Base-by-base conservation (phyloP, 1,139 yeast species). In the Taphrina pruni region DNA sequence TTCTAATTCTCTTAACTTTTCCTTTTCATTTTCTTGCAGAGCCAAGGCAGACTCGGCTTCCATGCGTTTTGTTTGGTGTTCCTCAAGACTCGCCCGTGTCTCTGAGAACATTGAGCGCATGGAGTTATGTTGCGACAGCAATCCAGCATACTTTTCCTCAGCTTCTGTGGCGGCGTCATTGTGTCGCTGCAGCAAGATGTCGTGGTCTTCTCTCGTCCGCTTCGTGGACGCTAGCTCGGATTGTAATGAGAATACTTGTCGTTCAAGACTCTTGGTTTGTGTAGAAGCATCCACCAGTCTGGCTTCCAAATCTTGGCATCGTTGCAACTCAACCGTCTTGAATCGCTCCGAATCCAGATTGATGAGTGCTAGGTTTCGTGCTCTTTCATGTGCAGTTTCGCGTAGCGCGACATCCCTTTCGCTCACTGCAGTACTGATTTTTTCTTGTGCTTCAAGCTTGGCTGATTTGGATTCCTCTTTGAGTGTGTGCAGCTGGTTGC, bases 401-500 rank as follows among this genome's bases (percentile, higher is more conserved):
- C 67, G 58, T 39, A 72, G 52, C 21, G 75, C 75, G 14, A 35
- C 66, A 21, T 74, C 76, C n/a, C 74, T 55, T 55, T 71, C 71
- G 14, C 57, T 54, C 46, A 72, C 73, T 0, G 68, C 73, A 48
- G 69, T 73, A 9, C 74, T 70, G 26, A 79, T 75, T 61, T 75
- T 73, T 54, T 73, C 74, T 5, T 79, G 75, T 7, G 81, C 81
- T 36, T 75, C 76, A 51, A 74, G 74, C 6, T 80, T 78, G 70
- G 79, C 81, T 17, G 71, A 69, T 60, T 75, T 71, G 45, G 79
- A 73, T 64, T 75, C 74, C 12, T 71, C 69, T 70, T 77, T 77
- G 32, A 79, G 79, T 8, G 71, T 73, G 45, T 75, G 74, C 21
- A 79, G 73, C 71, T 80, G 81, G 6, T 75, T 76, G 70, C 78